These are phyloP conservation scores for Lentithecium fluviatile DNA, from an alignment of 495 filamentous ascomycete genomes.

Conservation along the genomic window DNA sequence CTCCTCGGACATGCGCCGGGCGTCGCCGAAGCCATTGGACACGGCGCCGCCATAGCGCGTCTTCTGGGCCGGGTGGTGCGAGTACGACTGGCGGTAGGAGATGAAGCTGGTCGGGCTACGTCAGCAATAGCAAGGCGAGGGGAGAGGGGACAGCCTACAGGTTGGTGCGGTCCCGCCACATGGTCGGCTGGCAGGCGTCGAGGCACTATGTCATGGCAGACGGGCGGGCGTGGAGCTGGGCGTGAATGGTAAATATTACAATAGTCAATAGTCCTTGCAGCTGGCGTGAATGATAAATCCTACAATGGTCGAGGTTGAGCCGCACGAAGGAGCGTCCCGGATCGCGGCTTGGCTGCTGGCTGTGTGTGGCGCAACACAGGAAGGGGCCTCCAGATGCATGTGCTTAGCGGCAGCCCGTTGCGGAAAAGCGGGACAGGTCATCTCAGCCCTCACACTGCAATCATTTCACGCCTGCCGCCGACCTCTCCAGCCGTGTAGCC, in stretches of 20 bases:
- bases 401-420: neutral
- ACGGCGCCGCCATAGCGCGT: slow-evolving; percentile 62
- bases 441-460: slow-evolving; percentile 20
- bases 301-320: neutral
- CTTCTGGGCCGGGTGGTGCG: slow-evolving; percentile 89
- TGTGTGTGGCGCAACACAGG: no score
- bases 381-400: neutral
- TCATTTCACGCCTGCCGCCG: slow-evolving; percentile 14
- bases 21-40: slow-evolving; percentile 72
- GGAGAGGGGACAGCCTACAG: slow-evolving; percentile 59
- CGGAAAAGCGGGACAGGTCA: slow-evolving; percentile 21
- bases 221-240: neutral
- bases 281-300: no score
- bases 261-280: no score
- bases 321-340: no score
- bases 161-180: slow-evolving; percentile 98
- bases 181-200: slow-evolving; percentile 42
- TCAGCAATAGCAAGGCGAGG: slow-evolving; percentile 17
- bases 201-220: slow-evolving; percentile 32
- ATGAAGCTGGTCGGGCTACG: slow-evolving; percentile 67
- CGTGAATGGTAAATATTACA: no score
- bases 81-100: slow-evolving; percentile 97
- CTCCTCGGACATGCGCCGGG: slow-evolving; percentile 65
- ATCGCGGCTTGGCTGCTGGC: neutral
- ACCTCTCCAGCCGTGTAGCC: slow-evolving; percentile 16